Base-by-base conservation (phyloP, 371 early-diverging fungal genomes). In the Mortierella polycephala region DNA sequence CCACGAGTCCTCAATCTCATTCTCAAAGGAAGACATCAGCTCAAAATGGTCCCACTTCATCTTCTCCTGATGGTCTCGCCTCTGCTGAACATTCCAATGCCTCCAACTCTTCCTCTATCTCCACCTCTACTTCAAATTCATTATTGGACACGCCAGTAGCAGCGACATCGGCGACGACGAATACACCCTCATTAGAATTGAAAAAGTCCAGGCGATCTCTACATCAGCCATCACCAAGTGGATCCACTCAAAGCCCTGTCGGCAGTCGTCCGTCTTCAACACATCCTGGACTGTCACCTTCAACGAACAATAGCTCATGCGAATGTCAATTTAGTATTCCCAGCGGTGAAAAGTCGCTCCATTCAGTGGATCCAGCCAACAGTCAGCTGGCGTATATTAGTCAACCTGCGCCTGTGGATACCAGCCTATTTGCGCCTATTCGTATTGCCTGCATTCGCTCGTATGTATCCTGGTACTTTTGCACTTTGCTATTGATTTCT, bases 381-480 rank as follows among this genome's bases (percentile, higher is more conserved):
- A 69, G 60, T 20, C 62, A 70, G 44, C 55, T 81, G 47, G 67
- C 74, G 18, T 75, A 81, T 57, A 68, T 75, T 45, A 81, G 81
- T 52, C 73, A 72, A 45, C 72, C 79, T 3, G 64, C 53, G 16
- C 79, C 79, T 18, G 79, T 79, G 7, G 79, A 79, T 56, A 56
- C 69, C 52, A 79, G 69, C 55, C 52, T 79, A 49, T 79, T 79
- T 63, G 79, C 79, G 5, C 79, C 79, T 20, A 72, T 79, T 55
- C 72, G 79, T n/a, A 69, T 81, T 5, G 81, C 81, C 30, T 75
- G 81, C 61, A 81, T 81, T 67, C 67, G 75, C 49, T 67, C 81
- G 81, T 81, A 71, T 64, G n/a, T 21, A 51, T 14, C n/a, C 21
- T 39, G 47, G 5, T 37, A 6, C 57, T 42, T 57, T 18, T 57